These are phyloP conservation scores for Cystobasidiaceae sp. DNA, from an alignment of 1,284 basidiomycete species.

Conservation along the genomic window DNA sequence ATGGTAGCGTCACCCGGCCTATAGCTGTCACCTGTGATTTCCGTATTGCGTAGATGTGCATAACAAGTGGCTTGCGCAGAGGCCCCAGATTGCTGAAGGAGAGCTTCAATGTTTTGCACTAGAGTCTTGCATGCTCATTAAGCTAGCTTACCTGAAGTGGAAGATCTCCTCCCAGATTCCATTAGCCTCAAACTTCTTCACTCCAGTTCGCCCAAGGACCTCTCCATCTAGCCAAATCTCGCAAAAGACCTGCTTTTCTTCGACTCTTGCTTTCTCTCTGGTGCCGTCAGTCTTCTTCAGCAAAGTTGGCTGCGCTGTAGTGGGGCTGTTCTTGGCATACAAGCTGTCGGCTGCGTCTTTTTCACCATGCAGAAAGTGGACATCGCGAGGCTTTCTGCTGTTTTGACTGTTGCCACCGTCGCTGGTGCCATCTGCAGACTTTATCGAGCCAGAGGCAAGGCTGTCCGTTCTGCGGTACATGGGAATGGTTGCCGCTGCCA, in stretches of 20 bases:
- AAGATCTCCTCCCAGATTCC: conserved; percentile 68
- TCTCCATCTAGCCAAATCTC: conserved; percentile 42
- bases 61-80: conserved; percentile 30
- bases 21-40: conserved; percentile 33
- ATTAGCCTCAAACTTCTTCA: conserved; percentile 57
- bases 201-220: conserved; percentile 63
- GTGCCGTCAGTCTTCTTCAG: not conserved
- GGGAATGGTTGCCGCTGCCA: no score
- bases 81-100: conserved; percentile 36
- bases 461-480: no score
- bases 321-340: not conserved
- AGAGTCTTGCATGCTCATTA: conserved; percentile 44
- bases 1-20: conserved; percentile 60
- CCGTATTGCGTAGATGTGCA: conserved; percentile 35
- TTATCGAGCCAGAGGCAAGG: not conserved
- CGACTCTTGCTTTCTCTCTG: not conserved
- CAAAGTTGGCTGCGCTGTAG: not conserved
- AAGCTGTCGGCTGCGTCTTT: not conserved
- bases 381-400: not conserved
- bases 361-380: not conserved
- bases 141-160: conserved; percentile 60
- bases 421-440: not conserved
- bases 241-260: conserved; percentile 31
- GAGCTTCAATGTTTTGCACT: not conserved
- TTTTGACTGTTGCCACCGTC: not conserved